Evolutionary conservation across 2,329 filamentous ascomycete species (phyloP), one percentile per base, ranked within the genome.

Genomic region (Penicillium concentricum): DNA sequence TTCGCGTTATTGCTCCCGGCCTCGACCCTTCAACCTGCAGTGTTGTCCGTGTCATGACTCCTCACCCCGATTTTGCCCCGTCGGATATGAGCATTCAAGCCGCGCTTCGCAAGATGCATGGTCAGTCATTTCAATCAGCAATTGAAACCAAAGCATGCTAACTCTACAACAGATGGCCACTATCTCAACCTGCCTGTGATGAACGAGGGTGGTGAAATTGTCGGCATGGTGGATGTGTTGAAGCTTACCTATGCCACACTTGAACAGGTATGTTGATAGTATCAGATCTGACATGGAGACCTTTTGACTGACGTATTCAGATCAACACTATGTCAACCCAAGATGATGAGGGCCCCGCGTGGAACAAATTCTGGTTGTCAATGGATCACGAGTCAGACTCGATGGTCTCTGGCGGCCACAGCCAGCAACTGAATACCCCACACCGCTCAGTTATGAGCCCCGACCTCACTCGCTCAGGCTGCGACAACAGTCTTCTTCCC

Each of bases 311-410:
- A 20, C 42, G 5, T 24, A n/a, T 35, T n/a, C 39, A 88, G 82
- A 87, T 88, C 71, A 97, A 97, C 80, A 92, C 91, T 57, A 97
- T 99, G 88, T 87, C 85, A 39, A 92, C 87, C 51, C 85, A 85
- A 41, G 93, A 96, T 71, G 91, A 86, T 67, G 94, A 99, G 77
- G 94, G 94, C 0, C 94, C 94, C 5, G 94, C 94, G 7, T 99
- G 94, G 94, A 97, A 97, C 81, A 99, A 97, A 77, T 99, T 99
- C 79, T 99, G 94, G 94, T 82, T 97, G 64, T 97, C 94, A 0
- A 87, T 99, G 67, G 86, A 97, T 74, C 87, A 95, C 67, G 93
- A 96, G 74, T 93, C 92, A 15, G 94, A 97, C 76, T 99, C 94
- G 2, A 89, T 96, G 83, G 87, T 97, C 75, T 99, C 94, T 58